Evolutionary conservation across 164 flowering plant genomes (phyloP).

Genomic region (Chloranthus sessilifolius): DNA sequence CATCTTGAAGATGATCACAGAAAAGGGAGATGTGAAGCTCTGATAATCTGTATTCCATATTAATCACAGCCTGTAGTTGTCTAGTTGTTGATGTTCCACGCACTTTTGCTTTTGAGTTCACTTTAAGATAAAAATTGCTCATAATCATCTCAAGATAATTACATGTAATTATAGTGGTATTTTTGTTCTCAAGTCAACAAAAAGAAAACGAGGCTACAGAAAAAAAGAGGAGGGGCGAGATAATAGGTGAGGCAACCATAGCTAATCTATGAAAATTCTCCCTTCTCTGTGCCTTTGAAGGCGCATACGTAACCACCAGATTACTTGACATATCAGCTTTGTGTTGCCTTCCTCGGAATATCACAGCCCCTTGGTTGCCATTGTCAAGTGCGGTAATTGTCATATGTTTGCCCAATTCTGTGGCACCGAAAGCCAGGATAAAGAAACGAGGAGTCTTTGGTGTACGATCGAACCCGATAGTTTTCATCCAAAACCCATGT

Average conservation of each 20-base stretch:
- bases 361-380: slow-evolving; percentile 68
- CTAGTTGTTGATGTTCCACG: too few relatives aligned
- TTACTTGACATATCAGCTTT: too few relatives aligned
- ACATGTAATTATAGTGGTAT: neutral
- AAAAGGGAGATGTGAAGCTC: too few relatives aligned
- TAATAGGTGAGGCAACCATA: neutral
- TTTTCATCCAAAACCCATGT: slow-evolving; percentile 53
- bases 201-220: neutral
- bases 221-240: neutral
- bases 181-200: neutral
- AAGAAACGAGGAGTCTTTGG: slow-evolving; percentile 52
- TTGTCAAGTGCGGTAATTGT: slow-evolving; percentile 48
- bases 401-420: slow-evolving; percentile 45
- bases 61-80: too few relatives aligned
- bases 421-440: slow-evolving; percentile 69
- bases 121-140: too few relatives aligned
- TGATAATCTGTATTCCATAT: too few relatives aligned
- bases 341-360: slow-evolving; percentile 65
- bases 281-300: too few relatives aligned
- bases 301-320: too few relatives aligned
- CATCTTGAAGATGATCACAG: too few relatives aligned
- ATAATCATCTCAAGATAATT: too few relatives aligned
- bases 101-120: too few relatives aligned
- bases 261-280: too few relatives aligned
- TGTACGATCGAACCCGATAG: slow-evolving; percentile 18